These are phyloP conservation scores for Podila epicladia DNA, from an alignment of 192 early-diverging fungal genomes.

Conservation along the genomic window DNA sequence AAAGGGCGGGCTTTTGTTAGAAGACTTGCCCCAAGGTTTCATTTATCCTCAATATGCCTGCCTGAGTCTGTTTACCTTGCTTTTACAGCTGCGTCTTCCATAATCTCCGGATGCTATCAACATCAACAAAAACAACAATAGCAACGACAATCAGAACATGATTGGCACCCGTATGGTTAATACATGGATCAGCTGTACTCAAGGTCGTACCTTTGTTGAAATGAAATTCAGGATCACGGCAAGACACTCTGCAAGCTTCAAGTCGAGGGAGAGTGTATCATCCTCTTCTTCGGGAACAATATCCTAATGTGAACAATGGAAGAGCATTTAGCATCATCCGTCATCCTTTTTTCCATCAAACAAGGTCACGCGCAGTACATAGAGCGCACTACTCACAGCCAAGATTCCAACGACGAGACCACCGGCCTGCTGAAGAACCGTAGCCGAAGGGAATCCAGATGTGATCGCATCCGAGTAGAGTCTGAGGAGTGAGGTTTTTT, in stretches of 20 bases:
- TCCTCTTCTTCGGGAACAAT: conserved; percentile 16
- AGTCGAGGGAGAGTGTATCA: not conserved
- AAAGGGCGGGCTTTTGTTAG: too few species aligned
- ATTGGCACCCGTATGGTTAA: too few species aligned
- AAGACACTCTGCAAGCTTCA: conserved; percentile 39
- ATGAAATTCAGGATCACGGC: conserved; percentile 10
- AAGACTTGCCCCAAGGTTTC: conserved; percentile 11
- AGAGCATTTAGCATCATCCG: not conserved
- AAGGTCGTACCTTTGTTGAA: conserved; percentile 17
- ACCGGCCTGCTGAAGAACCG: not conserved
- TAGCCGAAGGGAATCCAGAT: conserved; percentile 21
- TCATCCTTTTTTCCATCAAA: too few species aligned
- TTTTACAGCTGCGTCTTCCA: not conserved
- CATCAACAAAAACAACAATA: not conserved
- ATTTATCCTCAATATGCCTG: not conserved
- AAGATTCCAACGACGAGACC: conserved; percentile 21
- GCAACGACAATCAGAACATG: not conserved
- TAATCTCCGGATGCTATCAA: not conserved
- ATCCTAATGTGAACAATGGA: conserved; percentile 1
- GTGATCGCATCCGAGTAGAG: conserved; percentile 32
- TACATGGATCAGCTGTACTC: not conserved
- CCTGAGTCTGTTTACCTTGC: not conserved
- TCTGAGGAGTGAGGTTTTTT: conserved; percentile 26
- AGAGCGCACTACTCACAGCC: conserved; percentile 6
- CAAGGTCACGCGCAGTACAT: not conserved